Conservation (phyloP, 495 filamentous ascomycete species). For the Viridothelium virens region DNA sequence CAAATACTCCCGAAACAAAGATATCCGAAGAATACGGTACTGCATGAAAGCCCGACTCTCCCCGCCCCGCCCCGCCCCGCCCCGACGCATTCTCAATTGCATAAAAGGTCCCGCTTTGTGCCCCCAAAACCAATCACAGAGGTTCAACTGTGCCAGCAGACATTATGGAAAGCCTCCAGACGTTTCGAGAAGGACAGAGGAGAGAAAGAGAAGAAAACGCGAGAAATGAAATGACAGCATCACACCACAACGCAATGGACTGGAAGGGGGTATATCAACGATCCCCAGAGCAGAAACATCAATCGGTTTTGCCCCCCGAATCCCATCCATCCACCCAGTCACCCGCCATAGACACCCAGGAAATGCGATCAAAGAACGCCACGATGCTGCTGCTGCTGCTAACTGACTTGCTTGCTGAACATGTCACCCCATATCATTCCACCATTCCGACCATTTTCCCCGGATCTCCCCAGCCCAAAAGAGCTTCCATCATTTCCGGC, state of each 20-base stretch:
- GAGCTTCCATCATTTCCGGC: background rate
- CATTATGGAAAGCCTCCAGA: background rate
- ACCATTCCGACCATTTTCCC: background rate
- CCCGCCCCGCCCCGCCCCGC: too few species aligned
- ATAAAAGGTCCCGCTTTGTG: background rate
- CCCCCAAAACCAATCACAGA: background rate
- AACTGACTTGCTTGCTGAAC: background rate
- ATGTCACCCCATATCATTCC: background rate
- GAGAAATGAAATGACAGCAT: background rate
- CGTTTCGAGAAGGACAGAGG: background rate
- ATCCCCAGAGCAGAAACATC: background rate
- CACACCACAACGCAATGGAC: background rate
- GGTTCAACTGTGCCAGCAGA: constrained; percentile 1
- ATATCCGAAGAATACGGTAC: background rate
- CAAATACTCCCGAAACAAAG: background rate
- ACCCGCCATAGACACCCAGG: background rate
- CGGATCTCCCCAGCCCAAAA: background rate
- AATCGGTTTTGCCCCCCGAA: background rate
- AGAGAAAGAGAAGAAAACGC: background rate
- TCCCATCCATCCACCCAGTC: background rate
- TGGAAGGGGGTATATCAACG: background rate
- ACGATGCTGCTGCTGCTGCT: background rate
- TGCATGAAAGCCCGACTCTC: background rate
- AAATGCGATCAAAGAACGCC: constrained; percentile 7
- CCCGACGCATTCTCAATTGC: background rate